Percentiles rank a stretch among this genome's conserved stretches.
phyloP scores from a whole-genome alignment of 352 stramenopile species.

The Phytophthora vignae region DNA sequence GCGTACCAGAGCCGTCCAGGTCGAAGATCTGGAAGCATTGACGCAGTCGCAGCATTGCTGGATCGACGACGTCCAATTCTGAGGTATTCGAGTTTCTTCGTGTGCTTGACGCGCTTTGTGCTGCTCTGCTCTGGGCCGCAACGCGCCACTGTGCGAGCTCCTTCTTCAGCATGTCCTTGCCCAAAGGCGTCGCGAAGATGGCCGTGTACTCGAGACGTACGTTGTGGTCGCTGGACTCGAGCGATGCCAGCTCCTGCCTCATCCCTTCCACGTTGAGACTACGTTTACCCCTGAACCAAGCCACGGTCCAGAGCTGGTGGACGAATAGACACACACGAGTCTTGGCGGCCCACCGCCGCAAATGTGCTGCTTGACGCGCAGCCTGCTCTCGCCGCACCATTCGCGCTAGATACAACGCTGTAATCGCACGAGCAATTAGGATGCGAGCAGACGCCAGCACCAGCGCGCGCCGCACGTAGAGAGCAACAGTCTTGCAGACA shows the following conservation, averaged over 20 bases:
- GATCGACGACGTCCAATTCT: background rate
- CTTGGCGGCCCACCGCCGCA: constrained; percentile 51
- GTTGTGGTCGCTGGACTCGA: constrained; percentile 37
- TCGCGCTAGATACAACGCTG: constrained; percentile 19
- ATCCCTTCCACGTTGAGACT: constrained; percentile 36
- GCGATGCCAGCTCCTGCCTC: constrained; percentile 29
- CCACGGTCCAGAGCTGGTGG: constrained; percentile 43
- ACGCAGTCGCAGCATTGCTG: constrained; percentile 32
- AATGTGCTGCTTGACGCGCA: constrained; percentile 21
- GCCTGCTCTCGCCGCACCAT: constrained; percentile 17
- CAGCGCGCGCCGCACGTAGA: constrained; percentile 17
- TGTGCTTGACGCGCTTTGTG: background rate
- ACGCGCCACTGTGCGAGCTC: constrained; percentile 43
- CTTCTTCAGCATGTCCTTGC: constrained; percentile 44
- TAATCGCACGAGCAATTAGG: constrained; percentile 24
- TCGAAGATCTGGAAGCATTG: constrained; percentile 62
- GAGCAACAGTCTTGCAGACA: constrained; percentile 20
- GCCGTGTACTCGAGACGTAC: constrained; percentile 36
- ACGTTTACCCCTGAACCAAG: constrained; percentile 48
- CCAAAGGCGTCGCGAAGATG: constrained; percentile 45
- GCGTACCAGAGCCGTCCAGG: constrained; percentile 50
- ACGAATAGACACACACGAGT: constrained; percentile 56
- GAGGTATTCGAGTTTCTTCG: background rate
- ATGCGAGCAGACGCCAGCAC: constrained; percentile 12
- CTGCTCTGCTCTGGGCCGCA: constrained; percentile 4